Conservation (phyloP, 2,329 filamentous ascomycete genomes). For the Penicillium oxalicum region DNA sequence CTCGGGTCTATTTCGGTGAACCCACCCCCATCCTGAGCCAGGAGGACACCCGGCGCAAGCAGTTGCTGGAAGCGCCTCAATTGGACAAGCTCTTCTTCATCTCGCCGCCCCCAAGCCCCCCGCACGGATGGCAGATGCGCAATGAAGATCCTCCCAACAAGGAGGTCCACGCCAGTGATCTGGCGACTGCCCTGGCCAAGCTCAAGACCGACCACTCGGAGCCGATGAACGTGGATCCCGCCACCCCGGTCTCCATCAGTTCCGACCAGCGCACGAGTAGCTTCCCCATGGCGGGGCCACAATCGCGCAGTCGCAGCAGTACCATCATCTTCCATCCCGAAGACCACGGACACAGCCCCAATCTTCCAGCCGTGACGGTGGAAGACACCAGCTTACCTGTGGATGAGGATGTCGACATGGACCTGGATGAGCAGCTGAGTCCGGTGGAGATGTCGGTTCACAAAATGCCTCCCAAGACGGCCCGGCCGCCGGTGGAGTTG, state of each 20-base stretch:
- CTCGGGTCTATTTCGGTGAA: slow-evolving; percentile 50
- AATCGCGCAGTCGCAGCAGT: slow-evolving; percentile 46
- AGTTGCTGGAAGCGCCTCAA: slow-evolving; percentile 51
- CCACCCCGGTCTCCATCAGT: slow-evolving; percentile 33
- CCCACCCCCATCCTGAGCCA: slow-evolving; percentile 42
- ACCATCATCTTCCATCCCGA: slow-evolving; percentile 59
- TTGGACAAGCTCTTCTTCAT: slow-evolving; percentile 62
- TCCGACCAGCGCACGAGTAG: slow-evolving; percentile 29
- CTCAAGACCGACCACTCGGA: slow-evolving; percentile 34
- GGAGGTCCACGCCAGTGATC: slow-evolving; percentile 57
- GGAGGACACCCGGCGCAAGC: slow-evolving; percentile 31
- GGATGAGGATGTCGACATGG: slow-evolving; percentile 43
- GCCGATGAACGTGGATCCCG: slow-evolving; percentile 20
- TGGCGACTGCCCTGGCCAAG: slow-evolving; percentile 51
- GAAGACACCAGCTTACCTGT: slow-evolving; percentile 51
- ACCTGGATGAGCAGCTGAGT: slow-evolving; percentile 26
- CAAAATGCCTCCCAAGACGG: slow-evolving; percentile 47
- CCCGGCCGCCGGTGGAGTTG: slow-evolving; percentile 51
- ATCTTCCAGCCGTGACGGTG: slow-evolving; percentile 58
- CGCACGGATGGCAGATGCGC: slow-evolving; percentile 59
- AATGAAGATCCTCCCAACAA: slow-evolving; percentile 61
- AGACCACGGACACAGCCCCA: slow-evolving; percentile 55
- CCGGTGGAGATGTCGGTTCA: slow-evolving; percentile 39
- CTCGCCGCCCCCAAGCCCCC: slow-evolving; percentile 57
- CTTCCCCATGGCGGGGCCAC: slow-evolving; percentile 26